These are phyloP conservation scores for Corylus heterophylla DNA, from an alignment of 306 rosid species.

Conservation along the genomic window DNA sequence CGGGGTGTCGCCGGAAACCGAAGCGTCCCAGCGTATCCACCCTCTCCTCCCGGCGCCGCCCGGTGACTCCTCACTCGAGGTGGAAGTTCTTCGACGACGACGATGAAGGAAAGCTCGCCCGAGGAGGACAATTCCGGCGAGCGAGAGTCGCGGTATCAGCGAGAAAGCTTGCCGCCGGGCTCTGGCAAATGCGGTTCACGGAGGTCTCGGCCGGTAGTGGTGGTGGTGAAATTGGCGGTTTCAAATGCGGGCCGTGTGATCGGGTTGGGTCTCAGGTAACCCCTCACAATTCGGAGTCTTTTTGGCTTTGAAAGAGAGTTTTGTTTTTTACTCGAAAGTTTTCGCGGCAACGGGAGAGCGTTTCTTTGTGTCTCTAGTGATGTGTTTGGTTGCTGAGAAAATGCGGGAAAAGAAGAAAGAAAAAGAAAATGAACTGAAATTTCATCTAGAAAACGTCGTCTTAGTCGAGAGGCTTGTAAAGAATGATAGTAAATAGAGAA, in stretches of 20 bases:
- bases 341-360: not conserved
- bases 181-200: slow-evolving; percentile 44
- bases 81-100: slow-evolving; percentile 24
- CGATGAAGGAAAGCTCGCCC: not conserved
- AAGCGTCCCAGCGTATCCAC: not conserved
- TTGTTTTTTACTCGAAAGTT: not conserved
- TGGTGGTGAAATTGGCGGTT: slow-evolving; percentile 3
- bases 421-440: not conserved
- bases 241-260: not conserved
- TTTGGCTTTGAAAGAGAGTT: not conserved
- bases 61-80: slow-evolving; percentile 21
- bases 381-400: not conserved
- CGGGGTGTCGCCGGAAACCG: slow-evolving; percentile 27
- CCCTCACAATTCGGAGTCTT: not conserved
- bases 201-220: slow-evolving; percentile 26
- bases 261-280: slow-evolving; percentile 33
- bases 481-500: no score
- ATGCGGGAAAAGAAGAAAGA: not conserved
- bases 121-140: slow-evolving; percentile 16
- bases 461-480: not conserved
- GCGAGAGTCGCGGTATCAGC: slow-evolving; percentile 37
- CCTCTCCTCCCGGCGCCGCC: slow-evolving; percentile 10
- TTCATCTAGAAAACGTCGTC: not conserved
- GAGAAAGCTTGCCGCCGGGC: slow-evolving; percentile 66
- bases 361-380: not conserved